These are phyloP conservation scores for Xylaria digitata DNA, from an alignment of 2,329 filamentous ascomycete genomes.

Conservation along the genomic window DNA sequence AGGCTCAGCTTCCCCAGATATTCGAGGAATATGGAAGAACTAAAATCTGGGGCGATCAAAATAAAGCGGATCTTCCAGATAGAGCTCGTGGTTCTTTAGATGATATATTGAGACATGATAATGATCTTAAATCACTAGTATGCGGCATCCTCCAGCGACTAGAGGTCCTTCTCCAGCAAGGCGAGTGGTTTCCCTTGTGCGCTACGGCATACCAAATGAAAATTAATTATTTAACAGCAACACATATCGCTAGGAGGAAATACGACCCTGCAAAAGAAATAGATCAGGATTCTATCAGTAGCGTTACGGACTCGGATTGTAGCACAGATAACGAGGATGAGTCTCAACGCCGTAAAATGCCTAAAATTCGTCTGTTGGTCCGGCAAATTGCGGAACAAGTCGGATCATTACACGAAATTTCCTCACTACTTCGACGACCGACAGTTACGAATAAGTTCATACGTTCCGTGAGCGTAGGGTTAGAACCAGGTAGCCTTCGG, in stretches of 20 bases:
- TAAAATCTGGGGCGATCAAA: conserved; percentile 20
- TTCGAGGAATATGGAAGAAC: conserved; percentile 21
- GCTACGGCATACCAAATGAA: background rate
- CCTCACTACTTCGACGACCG: conserved; percentile 14
- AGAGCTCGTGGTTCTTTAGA: conserved; percentile 17
- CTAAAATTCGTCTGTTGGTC: conserved; percentile 12
- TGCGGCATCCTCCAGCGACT: conserved; percentile 11
- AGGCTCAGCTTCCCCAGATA: conserved; percentile 4
- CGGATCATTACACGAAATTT: conserved; percentile 17
- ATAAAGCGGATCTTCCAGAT: conserved; percentile 11
- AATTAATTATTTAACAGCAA: conserved; percentile 5
- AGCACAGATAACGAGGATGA: conserved; percentile 20
- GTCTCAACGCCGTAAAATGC: conserved; percentile 9
- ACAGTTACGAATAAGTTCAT: conserved; percentile 17
- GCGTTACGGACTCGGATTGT: conserved; percentile 20
- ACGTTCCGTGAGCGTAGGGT: background rate
- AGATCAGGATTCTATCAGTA: conserved; percentile 17
- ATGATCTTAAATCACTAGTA: conserved; percentile 11
- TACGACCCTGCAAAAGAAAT: background rate
- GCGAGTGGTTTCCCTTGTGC: background rate
- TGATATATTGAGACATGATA: conserved; percentile 12
- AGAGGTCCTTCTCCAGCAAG: conserved; percentile 9
- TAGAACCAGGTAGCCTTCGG: background rate
- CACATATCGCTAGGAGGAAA: conserved; percentile 10
- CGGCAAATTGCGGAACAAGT: conserved; percentile 11